Base-by-base conservation (phyloP, 2,329 filamentous ascomycete species). In the Ophiostoma quercus region DNA sequence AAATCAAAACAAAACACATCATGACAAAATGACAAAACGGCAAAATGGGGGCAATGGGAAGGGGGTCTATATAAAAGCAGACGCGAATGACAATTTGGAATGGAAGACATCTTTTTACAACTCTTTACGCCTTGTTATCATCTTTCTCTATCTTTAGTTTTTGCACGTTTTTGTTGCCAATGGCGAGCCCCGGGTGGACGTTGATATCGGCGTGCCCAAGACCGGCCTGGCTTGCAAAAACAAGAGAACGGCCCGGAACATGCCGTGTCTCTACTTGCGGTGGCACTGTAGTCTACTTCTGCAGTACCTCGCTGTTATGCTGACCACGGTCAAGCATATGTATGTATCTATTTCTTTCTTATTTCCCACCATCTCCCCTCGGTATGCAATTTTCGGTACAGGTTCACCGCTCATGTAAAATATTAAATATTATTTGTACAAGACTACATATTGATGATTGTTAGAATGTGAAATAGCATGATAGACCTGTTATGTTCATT, bases 321-420 rank as follows among this genome's bases (percentile, higher is more conserved):
- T 68, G 65, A 43, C 37, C n/a, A 41, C n/a, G 63, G 19, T 12
- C 60, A 68, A 43, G 41, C 32, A 67, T 39, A 67, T 69, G 67
- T 69, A 69, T 69, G 63, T 71, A 67, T 69, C 51, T 51, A 41
- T 69, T 51, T 54, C 22, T 51, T 54, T 32, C 75, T 19, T 32
- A 39, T 75, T 73, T 71, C 67, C 57, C 65, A 67, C 63, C 34
- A 63, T 74, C 73, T 71, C 72, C 73, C 67, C 70, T 71, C 70
- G 70, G 54, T 47, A 47, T 66, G 65, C 29, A 34, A 67, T 66
- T 74, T 75, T 69, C 72, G 66, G 39, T 37, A 29, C 19, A 41
- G 34, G 63, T 43, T 66, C 62, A 65, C n/a, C 57, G 57, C 57
- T 16, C 25, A 1, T 62, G 57, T 65, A 51, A 12, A 67, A 37